Evolutionary conservation across 208 protist species (phyloP).

Genomic region (Trypanosoma boissoni): DNA sequence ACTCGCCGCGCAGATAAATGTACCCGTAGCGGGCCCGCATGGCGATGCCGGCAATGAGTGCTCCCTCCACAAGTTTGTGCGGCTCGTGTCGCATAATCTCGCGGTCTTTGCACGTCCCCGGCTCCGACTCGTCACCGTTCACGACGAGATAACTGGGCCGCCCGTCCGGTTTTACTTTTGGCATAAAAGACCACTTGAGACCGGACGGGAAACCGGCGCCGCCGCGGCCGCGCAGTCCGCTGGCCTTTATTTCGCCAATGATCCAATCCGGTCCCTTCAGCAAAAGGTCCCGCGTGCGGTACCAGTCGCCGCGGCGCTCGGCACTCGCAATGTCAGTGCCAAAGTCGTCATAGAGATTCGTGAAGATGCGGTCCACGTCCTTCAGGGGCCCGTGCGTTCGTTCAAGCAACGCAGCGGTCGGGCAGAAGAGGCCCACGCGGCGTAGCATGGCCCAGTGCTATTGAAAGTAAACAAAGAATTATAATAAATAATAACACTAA

Average conservation of each 20-base stretch:
- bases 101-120: conserved; percentile 99
- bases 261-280: conserved; percentile 97
- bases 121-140: conserved; percentile 99
- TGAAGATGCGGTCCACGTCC: conserved; percentile 98
- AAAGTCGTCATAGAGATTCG: conserved; percentile 97
- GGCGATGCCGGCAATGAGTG: conserved; percentile 96
- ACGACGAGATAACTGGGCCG: conserved; percentile 98
- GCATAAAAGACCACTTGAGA: conserved; percentile 99
- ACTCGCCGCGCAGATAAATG: conserved; percentile 99
- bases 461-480: conserved; percentile 18
- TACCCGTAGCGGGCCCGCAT: conserved; percentile 97
- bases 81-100: conserved; percentile 99
- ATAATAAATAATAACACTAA: conserved; percentile 13
- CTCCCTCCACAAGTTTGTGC: conserved; percentile 98
- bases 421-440: conserved; percentile 38
- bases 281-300: conserved; percentile 97
- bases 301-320: conserved; percentile 97
- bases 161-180: conserved; percentile 89
- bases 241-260: conserved; percentile 96
- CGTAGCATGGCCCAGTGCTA: conserved; percentile 7
- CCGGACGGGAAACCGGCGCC: conserved; percentile 98
- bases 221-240: conserved; percentile 97
- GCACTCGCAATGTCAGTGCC: conserved; percentile 92
- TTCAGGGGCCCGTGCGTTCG: conserved; percentile 87
- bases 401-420: conserved; percentile 38